Evolutionary conservation across 495 filamentous ascomycete genomes (phyloP), one percentile per base, ranked within the genome.

Genomic region (Barbatosphaeria neglecta): DNA sequence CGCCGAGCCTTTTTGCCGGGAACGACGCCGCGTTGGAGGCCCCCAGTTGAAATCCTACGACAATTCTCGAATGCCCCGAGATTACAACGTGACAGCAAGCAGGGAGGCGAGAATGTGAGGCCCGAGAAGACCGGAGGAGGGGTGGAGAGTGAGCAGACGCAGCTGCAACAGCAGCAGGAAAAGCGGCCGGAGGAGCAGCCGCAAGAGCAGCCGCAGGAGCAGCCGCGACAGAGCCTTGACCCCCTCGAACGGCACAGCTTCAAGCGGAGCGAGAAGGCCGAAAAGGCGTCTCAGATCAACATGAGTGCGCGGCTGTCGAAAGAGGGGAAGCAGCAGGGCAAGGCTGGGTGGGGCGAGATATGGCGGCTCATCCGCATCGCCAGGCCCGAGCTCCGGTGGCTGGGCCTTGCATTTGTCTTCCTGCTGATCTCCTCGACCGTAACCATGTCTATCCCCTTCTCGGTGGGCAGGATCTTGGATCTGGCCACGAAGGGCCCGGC

Each of bases 361-460:
- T 85, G 84, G 81, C 78, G 92, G 42, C 72, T 98, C 48, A 69
- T 98, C 57, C 85, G 80, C 62, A 92, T 98, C 65, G 93, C 92
- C 6, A 72, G 77, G 39, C 90, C 87, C 3, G 92, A 98, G 66
- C 65, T 80, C 13, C 84, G 72, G 62, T 82, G 82, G 61, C 79
- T 98, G n/a, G 69, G 71, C 11, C 65, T 81, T 22, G 92, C 92
- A 0, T 88, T 96, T 56, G 62, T 82, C 44, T 83, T 92, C 60
- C 73, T 98, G 43, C 66, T 97, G 25, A 68, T 95, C 39, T 95
- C 90, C 2, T 95, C 89, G 5, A 70, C 76, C 25, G 86, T 98
- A 50, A 92, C 88, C 24, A 93, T 97, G 81, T 86, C 87, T 5
- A 86, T 98, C 46, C 92, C 92, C 16, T 90, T 95, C 55, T 93